phyloP scores from a whole-genome alignment of 345 rosid genomes.

The Triadica sebifera region DNA sequence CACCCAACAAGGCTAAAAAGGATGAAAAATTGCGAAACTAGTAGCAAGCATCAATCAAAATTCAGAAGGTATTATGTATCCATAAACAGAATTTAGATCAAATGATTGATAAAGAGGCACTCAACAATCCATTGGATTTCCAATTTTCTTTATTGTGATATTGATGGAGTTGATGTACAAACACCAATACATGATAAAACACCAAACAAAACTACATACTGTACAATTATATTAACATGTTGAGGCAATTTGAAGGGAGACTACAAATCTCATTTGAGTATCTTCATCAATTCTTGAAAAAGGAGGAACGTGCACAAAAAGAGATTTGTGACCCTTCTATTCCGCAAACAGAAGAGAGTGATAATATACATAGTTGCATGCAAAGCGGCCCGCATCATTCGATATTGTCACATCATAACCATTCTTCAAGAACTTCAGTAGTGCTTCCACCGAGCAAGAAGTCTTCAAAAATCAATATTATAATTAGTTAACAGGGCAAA shows the following conservation, averaged over 20 bases:
- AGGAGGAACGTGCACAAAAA: conserved; percentile 72
- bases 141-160: conserved; percentile 4
- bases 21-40: background rate
- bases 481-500: conserved; percentile 8
- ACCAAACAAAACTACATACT: background rate
- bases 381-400: conserved; percentile 65
- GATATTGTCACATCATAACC: conserved; percentile 52
- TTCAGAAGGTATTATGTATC: too few species aligned
- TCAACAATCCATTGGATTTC: background rate
- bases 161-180: background rate
- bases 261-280: conserved; percentile 65
- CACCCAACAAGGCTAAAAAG: background rate
- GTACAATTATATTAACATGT: conserved; percentile 39
- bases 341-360: conserved; percentile 69
- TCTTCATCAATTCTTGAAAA: conserved; percentile 63
- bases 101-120: conserved; percentile 4
- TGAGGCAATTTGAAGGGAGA: conserved; percentile 55
- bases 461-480: conserved; percentile 39
- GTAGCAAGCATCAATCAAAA: background rate
- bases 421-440: conserved; percentile 43
- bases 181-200: conserved; percentile 4
- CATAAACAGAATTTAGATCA: background rate
- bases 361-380: conserved; percentile 77
- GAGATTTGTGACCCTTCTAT: conserved; percentile 63
- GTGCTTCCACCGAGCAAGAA: conserved; percentile 43